These are phyloP conservation scores for Mycena citricolor DNA, from an alignment of 1,284 basidiomycete species.

Conservation along the genomic window DNA sequence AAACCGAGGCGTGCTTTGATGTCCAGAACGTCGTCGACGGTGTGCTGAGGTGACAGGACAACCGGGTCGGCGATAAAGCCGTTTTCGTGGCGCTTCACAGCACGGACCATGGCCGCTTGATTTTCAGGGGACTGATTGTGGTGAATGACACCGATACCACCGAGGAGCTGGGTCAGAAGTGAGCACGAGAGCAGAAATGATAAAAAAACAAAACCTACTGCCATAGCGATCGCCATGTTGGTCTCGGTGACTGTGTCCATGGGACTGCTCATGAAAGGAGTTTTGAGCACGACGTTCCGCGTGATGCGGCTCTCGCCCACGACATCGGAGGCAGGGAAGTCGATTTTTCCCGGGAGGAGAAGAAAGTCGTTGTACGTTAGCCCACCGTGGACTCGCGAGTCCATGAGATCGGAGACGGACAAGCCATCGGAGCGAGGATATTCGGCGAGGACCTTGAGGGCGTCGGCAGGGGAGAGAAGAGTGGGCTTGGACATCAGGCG, in stretches of 20 bases:
- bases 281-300: slow-evolving; percentile 90
- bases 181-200: slow-evolving; percentile 22
- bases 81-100: slow-evolving; percentile 98
- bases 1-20: slow-evolving; percentile 94
- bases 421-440: slow-evolving; percentile 88
- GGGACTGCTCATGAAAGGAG: slow-evolving; percentile 96
- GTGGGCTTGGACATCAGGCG: slow-evolving; percentile 25
- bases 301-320: slow-evolving; percentile 87
- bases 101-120: slow-evolving; percentile 96
- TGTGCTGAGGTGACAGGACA: slow-evolving; percentile 76
- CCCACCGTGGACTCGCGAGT: slow-evolving; percentile 86
- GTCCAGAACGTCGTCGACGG: slow-evolving; percentile 89
- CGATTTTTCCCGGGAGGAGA: slow-evolving; percentile 93
- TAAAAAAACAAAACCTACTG: slow-evolving; percentile 51
- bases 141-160: slow-evolving; percentile 98
- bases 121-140: slow-evolving; percentile 90
- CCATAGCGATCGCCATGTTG: slow-evolving; percentile 96
- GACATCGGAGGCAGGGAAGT: slow-evolving; percentile 86
- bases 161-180: slow-evolving; percentile 69
- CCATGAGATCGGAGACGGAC: slow-evolving; percentile 85
- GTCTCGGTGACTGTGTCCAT: slow-evolving; percentile 99
- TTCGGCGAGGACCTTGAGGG: slow-evolving; percentile 70
- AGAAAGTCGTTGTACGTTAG: slow-evolving; percentile 97
- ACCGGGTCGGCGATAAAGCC: slow-evolving; percentile 97
- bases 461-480: slow-evolving; percentile 61